These are phyloP conservation scores for Picochlorum sp. DNA, from an alignment of 139 green algal species.

Conservation along the genomic window DNA sequence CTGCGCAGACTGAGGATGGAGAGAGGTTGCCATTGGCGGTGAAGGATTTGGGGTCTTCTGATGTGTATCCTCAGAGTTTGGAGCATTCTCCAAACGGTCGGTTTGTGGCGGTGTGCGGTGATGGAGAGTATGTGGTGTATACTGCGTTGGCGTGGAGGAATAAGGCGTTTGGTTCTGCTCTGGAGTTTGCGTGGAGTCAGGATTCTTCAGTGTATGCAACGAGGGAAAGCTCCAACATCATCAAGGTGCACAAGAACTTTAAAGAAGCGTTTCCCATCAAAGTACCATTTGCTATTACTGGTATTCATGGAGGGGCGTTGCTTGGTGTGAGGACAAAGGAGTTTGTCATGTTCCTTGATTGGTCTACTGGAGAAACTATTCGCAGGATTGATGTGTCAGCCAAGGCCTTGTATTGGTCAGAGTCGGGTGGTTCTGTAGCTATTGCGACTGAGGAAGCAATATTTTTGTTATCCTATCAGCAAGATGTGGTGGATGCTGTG, in stretches of 20 bases:
- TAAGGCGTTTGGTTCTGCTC: constrained; percentile 82
- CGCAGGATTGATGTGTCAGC: constrained; percentile 85
- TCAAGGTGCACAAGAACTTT: constrained; percentile 66
- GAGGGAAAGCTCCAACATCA: constrained; percentile 15
- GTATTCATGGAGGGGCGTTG: constrained; percentile 81
- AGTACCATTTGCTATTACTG: constrained; percentile 71
- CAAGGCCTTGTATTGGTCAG: constrained; percentile 72
- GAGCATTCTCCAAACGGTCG: constrained; percentile 92
- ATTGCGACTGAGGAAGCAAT: constrained; percentile 73
- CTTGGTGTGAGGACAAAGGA: constrained; percentile 69
- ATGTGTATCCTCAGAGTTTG: constrained; percentile 89
- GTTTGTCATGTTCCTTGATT: constrained; percentile 97
- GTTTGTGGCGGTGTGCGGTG: constrained; percentile 85
- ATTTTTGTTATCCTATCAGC: constrained; percentile 79
- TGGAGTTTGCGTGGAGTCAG: constrained; percentile 90
- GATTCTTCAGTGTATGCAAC: constrained; percentile 87
- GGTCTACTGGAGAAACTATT: constrained; percentile 66
- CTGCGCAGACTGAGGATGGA: constrained; percentile 53
- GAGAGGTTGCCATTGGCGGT: constrained; percentile 91
- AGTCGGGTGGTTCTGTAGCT: constrained; percentile 76
- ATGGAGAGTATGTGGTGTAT: constrained; percentile 99
- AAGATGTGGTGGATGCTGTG: constrained; percentile 46
- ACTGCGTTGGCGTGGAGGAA: constrained; percentile 98
- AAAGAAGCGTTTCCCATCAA: constrained; percentile 73
- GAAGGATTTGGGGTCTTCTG: constrained; percentile 92